Conservation (phyloP, 768 basidiomycete species). For the Phylloporus arenicola region DNA sequence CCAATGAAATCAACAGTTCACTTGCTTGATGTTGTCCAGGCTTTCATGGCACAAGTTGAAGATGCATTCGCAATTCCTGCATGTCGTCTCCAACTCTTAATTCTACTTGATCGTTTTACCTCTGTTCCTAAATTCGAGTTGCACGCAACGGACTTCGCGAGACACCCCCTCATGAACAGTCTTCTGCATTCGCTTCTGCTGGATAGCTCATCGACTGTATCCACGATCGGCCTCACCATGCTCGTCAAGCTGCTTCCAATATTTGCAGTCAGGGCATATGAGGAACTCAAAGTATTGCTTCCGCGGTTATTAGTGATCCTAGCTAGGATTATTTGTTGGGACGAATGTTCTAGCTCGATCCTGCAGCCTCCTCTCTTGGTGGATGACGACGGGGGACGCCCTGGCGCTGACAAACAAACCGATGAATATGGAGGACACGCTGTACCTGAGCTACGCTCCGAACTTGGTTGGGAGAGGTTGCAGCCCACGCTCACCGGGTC, state of each 20-base stretch:
- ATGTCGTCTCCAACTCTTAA: conserved; percentile 63
- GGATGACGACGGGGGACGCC: conserved; percentile 27
- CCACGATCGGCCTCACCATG: conserved; percentile 56
- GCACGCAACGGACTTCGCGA: conserved; percentile 46
- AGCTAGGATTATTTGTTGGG: conserved; percentile 73
- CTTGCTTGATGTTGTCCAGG: conserved; percentile 37
- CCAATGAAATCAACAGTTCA: conserved; percentile 5
- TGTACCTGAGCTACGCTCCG: conserved; percentile 43
- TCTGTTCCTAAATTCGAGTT: conserved; percentile 49
- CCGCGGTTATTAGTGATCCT: conserved; percentile 64
- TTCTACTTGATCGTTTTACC: conserved; percentile 58
- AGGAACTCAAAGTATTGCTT: conserved; percentile 52
- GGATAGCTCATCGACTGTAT: conserved; percentile 70
- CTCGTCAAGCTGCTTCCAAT: conserved; percentile 71
- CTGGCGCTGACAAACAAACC: conserved; percentile 1
- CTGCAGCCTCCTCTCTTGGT: conserved; percentile 29
- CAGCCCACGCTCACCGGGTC: conserved; percentile 55
- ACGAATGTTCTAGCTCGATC: conserved; percentile 40
- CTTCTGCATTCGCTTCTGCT: conserved; percentile 64
- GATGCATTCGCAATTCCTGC: conserved; percentile 54
- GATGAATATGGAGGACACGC: conserved; percentile 33
- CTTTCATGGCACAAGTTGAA: conserved; percentile 64
- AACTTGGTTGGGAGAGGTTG: conserved; percentile 64
- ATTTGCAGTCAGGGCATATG: conserved; percentile 58
- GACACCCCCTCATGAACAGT: conserved; percentile 58